Conservation (phyloP, 345 rosid genomes). For the Salix dunnii region DNA sequence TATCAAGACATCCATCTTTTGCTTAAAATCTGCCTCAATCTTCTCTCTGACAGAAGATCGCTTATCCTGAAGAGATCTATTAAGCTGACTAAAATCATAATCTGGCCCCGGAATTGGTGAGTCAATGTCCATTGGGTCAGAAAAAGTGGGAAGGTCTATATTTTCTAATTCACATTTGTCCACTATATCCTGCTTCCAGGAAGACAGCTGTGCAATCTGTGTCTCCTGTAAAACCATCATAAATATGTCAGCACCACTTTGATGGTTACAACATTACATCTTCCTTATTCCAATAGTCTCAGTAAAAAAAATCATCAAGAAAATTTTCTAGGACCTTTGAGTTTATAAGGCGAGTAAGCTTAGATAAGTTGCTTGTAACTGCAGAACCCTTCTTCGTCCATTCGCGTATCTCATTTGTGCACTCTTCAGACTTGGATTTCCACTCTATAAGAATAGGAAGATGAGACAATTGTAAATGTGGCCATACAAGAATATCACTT, state of each 20-base stretch:
- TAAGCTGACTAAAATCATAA: conserved; percentile 76
- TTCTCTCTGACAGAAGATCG: conserved; percentile 77
- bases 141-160: conserved; percentile 60
- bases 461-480: conserved; percentile 2
- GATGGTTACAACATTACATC: not conserved
- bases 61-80: conserved; percentile 69
- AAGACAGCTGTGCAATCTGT: conserved; percentile 65
- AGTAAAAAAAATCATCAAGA: not conserved
- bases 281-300: not conserved
- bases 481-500: not conserved
- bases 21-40: conserved; percentile 66
- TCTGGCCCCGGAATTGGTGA: conserved; percentile 48
- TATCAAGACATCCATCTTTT: conserved; percentile 60
- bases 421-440: conserved; percentile 83
- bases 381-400: conserved; percentile 85
- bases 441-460: conserved; percentile 47
- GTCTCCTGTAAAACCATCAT: conserved; percentile 53
- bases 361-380: conserved; percentile 71
- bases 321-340: conserved; percentile 49
- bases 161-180: conserved; percentile 86
- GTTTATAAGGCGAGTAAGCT: conserved; percentile 73
- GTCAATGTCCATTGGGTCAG: conserved; percentile 77
- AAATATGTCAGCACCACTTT: conserved; percentile 10
- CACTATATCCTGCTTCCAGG: conserved; percentile 64
- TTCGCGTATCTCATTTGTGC: conserved; percentile 83